phyloP scores from a whole-genome alignment of 2,329 filamentous ascomycete genomes.

The Venturia carpophila region DNA sequence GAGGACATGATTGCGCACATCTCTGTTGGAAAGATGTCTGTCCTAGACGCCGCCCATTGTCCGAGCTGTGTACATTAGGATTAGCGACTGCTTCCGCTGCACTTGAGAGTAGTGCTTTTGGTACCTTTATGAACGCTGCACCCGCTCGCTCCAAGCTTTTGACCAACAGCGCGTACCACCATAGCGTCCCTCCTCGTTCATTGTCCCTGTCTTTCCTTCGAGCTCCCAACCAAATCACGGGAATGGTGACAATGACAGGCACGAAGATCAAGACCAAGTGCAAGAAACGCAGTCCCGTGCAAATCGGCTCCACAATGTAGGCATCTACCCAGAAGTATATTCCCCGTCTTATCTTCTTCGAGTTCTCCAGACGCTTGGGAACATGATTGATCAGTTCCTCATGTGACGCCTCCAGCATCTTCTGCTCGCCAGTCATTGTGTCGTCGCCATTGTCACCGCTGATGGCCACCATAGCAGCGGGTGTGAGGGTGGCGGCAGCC shows the following conservation, averaged over 20 bases:
- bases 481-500: conserved; percentile 41
- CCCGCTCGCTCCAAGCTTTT: conserved; percentile 85
- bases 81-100: not conserved
- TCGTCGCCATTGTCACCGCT: conserved; percentile 42
- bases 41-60: conserved; percentile 94
- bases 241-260: conserved; percentile 74
- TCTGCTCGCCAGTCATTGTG: conserved; percentile 65
- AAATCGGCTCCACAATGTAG: conserved; percentile 74
- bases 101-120: not conserved
- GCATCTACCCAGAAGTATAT: conserved; percentile 61
- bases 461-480: conserved; percentile 52
- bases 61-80: conserved; percentile 54
- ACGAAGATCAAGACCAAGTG: conserved; percentile 85
- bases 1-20: conserved; percentile 92
- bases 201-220: conserved; percentile 57
- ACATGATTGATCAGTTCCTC: conserved; percentile 67
- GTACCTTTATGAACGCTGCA: conserved; percentile 92
- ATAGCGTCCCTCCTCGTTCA: conserved; percentile 73
- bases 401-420: conserved; percentile 78
- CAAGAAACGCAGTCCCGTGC: conserved; percentile 78
- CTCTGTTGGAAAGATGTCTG: conserved; percentile 90
- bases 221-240: conserved; percentile 69
- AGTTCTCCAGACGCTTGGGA: conserved; percentile 51
- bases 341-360: conserved; percentile 51
- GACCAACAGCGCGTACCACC: conserved; percentile 92